phyloP scores from a whole-genome alignment of 2,329 filamentous ascomycete genomes.

The Phialemoniopsis sp. region DNA sequence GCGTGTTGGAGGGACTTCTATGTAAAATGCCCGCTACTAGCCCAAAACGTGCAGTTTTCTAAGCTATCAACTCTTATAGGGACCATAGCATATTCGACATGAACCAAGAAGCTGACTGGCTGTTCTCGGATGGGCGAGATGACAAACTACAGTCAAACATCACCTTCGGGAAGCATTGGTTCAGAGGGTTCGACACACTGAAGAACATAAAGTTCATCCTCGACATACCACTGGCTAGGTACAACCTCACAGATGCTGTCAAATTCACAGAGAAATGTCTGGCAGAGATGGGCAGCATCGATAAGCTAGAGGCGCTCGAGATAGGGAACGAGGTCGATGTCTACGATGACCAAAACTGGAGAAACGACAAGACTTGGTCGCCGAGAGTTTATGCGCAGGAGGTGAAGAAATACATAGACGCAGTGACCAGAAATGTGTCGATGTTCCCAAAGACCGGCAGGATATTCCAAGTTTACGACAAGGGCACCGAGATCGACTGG shows the following conservation, averaged over 20 bases:
- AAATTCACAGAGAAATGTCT: neutral
- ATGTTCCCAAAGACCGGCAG: neutral
- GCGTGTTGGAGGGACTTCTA: too few relatives aligned
- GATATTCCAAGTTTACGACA: neutral
- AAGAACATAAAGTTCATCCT: constrained; percentile 2
- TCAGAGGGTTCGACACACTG: neutral
- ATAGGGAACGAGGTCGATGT: constrained; percentile 31
- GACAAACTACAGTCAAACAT: neutral
- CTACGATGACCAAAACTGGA: constrained; percentile 27
- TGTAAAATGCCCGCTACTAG: too few relatives aligned
- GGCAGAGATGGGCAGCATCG: constrained; percentile 2
- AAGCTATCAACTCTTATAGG: too few relatives aligned
- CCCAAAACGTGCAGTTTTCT: too few relatives aligned
- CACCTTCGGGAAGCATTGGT: constrained; percentile 1
- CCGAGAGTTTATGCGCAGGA: constrained; percentile 1
- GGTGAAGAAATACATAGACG: neutral
- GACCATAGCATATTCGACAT: too few relatives aligned
- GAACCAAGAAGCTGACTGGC: too few relatives aligned
- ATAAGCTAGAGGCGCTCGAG: constrained; percentile 22
- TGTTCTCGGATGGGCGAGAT: too few relatives aligned
- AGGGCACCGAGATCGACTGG: neutral
- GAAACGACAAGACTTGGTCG: constrained; percentile 8
- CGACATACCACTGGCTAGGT: neutral
- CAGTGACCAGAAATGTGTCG: neutral
- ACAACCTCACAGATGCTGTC: constrained; percentile 1